Conservation (phyloP, 192 early-diverging fungal species). For the Gaertneriomyces semiglobifer region DNA sequence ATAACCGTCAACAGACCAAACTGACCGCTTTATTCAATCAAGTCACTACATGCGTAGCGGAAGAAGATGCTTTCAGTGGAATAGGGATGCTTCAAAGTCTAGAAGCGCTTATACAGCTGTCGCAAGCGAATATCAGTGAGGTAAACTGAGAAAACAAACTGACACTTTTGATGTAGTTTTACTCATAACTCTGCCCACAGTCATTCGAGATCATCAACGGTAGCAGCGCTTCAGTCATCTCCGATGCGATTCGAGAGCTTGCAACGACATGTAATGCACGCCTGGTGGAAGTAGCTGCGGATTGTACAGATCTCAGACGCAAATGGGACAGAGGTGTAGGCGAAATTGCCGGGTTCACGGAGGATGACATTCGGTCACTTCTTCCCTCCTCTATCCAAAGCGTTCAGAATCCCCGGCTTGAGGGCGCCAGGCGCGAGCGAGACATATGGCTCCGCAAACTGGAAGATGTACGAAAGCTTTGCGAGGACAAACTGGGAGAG, state of each 20-base stretch:
- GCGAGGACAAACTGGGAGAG: constrained; percentile 11
- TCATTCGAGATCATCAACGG: constrained; percentile 10
- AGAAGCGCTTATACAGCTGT: background rate
- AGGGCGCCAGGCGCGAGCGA: constrained; percentile 9
- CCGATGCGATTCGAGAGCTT: background rate
- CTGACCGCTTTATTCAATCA: constrained; percentile 7
- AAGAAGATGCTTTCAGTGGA: constrained; percentile 19
- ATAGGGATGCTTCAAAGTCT: constrained; percentile 10
- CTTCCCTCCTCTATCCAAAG: background rate
- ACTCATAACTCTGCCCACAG: constrained; percentile 1
- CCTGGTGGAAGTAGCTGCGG: constrained; percentile 6
- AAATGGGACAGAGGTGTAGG: constrained; percentile 20
- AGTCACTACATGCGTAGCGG: constrained; percentile 2
- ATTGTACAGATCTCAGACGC: constrained; percentile 9
- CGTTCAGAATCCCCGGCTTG: constrained; percentile 3
- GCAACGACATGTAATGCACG: constrained; percentile 6
- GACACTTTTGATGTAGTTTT: background rate
- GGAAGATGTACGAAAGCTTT: constrained; percentile 6
- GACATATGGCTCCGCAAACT: constrained; percentile 16
- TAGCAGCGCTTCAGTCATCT: background rate
- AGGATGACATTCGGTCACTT: constrained; percentile 1
- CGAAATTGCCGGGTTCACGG: constrained; percentile 16
- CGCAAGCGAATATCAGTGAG: constrained; percentile 19
- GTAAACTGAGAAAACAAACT: background rate
- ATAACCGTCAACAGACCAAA: too few species aligned